These are phyloP conservation scores for Ammopiptanthus mongolicus DNA, from an alignment of 306 rosid species.

Conservation along the genomic window DNA sequence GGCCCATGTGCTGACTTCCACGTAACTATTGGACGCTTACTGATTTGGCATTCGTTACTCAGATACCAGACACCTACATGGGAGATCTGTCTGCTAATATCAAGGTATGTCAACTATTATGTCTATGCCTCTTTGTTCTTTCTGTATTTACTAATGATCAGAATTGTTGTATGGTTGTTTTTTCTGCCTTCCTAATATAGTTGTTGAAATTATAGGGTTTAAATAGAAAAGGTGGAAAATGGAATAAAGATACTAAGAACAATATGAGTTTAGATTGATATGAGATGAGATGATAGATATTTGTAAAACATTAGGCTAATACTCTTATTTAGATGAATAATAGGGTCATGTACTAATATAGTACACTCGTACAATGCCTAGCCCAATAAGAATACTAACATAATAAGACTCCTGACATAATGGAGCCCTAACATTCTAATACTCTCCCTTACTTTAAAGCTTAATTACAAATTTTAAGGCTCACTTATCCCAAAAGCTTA, in stretches of 20 bases:
- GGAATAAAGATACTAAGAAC: not conserved
- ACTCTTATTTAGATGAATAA: not conserved
- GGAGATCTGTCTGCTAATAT: constrained; percentile 67
- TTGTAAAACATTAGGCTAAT: not conserved
- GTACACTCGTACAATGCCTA: not conserved
- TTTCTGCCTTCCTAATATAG: not conserved
- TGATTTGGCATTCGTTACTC: constrained; percentile 25
- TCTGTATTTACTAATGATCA: not conserved
- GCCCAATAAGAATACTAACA: not conserved
- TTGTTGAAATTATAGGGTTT: not conserved
- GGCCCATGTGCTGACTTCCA: not conserved
- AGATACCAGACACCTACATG: constrained; percentile 53
- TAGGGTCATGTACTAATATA: not conserved
- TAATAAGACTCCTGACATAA: not conserved
- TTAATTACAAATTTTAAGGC: not conserved
- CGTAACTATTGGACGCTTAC: not conserved
- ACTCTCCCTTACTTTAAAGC: not conserved
- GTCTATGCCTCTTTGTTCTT: not conserved
- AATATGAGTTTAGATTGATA: not conserved
- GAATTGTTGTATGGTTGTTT: not conserved
- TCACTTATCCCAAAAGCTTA: not conserved
- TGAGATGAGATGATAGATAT: not conserved
- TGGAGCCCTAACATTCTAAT: not conserved
- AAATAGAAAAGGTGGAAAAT: not conserved
- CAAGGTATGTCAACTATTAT: constrained; percentile 46